These are phyloP conservation scores for Helenozyma baotianmanensis DNA, from an alignment of 805 yeast species.

Conservation along the genomic window DNA sequence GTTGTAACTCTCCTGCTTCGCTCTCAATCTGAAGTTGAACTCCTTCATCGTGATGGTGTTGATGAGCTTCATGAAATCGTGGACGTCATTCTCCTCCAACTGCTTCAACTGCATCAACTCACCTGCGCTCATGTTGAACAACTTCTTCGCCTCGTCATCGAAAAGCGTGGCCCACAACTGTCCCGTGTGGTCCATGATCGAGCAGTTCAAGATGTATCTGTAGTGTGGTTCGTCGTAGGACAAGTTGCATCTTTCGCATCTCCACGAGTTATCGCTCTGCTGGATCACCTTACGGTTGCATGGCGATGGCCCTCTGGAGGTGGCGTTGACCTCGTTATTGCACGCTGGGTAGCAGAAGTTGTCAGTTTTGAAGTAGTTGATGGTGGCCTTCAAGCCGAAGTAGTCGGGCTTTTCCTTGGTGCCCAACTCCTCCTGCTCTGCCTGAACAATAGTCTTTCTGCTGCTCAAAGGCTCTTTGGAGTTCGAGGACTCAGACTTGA, in stretches of 20 bases:
- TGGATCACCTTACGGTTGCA: slow-evolving; percentile 85
- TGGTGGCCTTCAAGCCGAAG: slow-evolving; percentile 69
- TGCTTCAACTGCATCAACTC: slow-evolving; percentile 44
- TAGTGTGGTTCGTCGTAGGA: slow-evolving; percentile 65
- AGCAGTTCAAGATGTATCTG: slow-evolving; percentile 73
- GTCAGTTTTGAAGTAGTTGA: slow-evolving; percentile 67
- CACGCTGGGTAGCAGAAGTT: slow-evolving; percentile 91
- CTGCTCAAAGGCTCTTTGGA: slow-evolving; percentile 38
- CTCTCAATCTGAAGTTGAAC: slow-evolving; percentile 71
- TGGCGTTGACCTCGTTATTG: slow-evolving; percentile 39
- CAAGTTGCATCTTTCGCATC: slow-evolving; percentile 88
- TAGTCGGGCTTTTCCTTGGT: slow-evolving; percentile 74
- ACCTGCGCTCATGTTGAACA: slow-evolving; percentile 65
- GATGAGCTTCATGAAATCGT: slow-evolving; percentile 41
- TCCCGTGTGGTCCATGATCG: slow-evolving; percentile 77
- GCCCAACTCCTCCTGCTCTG: slow-evolving; percentile 66
- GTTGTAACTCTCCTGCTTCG: slow-evolving; percentile 78
- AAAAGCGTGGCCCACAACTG: slow-evolving; percentile 84
- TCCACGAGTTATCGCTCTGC: slow-evolving; percentile 69
- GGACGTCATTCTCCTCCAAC: slow-evolving; percentile 32
- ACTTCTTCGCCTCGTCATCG: slow-evolving; percentile 72
- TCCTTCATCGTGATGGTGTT: slow-evolving; percentile 58
- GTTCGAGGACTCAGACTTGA: slow-evolving; percentile 48
- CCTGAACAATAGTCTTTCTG: slow-evolving; percentile 64
- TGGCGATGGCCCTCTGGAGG: slow-evolving; percentile 26